Percentiles rank a stretch among this genome's conserved stretches.
Evolutionary conservation across 2,329 filamentous ascomycete species (phyloP).

Genomic region (Trichoderma citrinoviride): DNA sequence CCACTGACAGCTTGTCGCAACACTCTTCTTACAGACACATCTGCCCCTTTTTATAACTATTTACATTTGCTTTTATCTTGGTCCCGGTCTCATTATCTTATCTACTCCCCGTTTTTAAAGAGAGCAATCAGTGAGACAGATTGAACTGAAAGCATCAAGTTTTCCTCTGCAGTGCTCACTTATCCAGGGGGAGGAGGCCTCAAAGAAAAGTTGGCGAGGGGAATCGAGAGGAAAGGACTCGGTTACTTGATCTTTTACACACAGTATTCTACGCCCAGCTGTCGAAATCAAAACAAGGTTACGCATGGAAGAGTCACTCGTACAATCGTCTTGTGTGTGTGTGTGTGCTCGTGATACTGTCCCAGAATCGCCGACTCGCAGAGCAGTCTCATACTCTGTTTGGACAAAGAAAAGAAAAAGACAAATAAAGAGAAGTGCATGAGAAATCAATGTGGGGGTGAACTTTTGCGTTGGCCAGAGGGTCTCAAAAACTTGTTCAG

Average conservation of each 20-base stretch:
- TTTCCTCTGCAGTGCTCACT: too few species aligned
- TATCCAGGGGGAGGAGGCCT: not conserved
- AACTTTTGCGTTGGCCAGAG: too few species aligned
- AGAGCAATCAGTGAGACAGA: too few species aligned
- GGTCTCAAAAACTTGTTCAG: too few species aligned
- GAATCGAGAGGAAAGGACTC: not conserved
- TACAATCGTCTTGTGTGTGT: not conserved
- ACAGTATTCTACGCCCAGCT: not conserved
- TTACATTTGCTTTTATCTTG: not conserved
- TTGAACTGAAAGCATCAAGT: not conserved
- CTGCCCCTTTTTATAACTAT: not conserved
- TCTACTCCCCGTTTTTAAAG: not conserved
- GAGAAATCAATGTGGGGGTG: too few species aligned
- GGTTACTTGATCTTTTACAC: not conserved
- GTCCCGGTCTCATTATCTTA: not conserved
- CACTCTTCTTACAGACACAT: not conserved
- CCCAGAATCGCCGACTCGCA: not conserved
- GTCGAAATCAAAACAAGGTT: not conserved
- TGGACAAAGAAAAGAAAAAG: too few species aligned
- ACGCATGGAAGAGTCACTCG: not conserved
- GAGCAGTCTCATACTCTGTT: too few species aligned
- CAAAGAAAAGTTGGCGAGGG: not conserved
- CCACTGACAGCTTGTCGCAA: not conserved
- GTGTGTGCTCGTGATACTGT: not conserved
- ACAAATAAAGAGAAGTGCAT: too few species aligned